These are phyloP conservation scores for Ustilago xerochloae DNA, from an alignment of 1,284 basidiomycete genomes.

Conservation along the genomic window DNA sequence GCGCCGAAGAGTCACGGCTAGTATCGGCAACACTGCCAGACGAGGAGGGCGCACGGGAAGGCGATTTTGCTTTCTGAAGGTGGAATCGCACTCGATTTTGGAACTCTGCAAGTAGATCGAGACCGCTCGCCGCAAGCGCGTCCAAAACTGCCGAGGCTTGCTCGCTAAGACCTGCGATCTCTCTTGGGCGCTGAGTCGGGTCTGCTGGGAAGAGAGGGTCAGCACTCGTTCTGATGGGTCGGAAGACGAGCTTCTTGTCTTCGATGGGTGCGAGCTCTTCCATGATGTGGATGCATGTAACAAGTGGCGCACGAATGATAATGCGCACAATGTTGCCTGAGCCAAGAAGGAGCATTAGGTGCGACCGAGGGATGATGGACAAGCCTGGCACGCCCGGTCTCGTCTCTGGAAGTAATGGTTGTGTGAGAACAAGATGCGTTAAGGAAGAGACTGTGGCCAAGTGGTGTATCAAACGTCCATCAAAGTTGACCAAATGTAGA, in stretches of 20 bases:
- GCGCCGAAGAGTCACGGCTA: slow-evolving; percentile 25
- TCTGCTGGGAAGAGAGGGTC: slow-evolving; percentile 9
- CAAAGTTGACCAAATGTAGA: slow-evolving; percentile 43
- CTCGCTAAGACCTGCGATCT: background rate
- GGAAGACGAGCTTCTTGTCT: slow-evolving; percentile 43
- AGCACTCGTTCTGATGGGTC: slow-evolving; percentile 13
- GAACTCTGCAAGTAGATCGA: slow-evolving; percentile 35
- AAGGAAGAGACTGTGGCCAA: slow-evolving; percentile 35
- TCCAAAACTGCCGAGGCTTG: slow-evolving; percentile 9
- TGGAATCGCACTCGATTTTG: slow-evolving; percentile 8
- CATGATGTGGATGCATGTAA: slow-evolving; percentile 35
- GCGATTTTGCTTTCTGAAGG: background rate
- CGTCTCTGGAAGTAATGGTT: slow-evolving; percentile 17
- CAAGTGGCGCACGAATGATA: slow-evolving; percentile 27
- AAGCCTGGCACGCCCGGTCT: slow-evolving; percentile 24
- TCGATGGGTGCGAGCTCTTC: slow-evolving; percentile 40
- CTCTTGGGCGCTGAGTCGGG: background rate
- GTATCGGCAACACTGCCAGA: slow-evolving; percentile 19
- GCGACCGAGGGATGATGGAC: slow-evolving; percentile 36
- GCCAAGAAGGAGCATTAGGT: slow-evolving; percentile 36
- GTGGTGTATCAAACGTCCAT: slow-evolving; percentile 42
- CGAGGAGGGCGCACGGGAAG: background rate
- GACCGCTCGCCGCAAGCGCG: background rate
- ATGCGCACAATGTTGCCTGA: slow-evolving; percentile 31
- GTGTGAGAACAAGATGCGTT: slow-evolving; percentile 44